Conservation (phyloP, 1,284 basidiomycete species). For the Tilletia caries region DNA sequence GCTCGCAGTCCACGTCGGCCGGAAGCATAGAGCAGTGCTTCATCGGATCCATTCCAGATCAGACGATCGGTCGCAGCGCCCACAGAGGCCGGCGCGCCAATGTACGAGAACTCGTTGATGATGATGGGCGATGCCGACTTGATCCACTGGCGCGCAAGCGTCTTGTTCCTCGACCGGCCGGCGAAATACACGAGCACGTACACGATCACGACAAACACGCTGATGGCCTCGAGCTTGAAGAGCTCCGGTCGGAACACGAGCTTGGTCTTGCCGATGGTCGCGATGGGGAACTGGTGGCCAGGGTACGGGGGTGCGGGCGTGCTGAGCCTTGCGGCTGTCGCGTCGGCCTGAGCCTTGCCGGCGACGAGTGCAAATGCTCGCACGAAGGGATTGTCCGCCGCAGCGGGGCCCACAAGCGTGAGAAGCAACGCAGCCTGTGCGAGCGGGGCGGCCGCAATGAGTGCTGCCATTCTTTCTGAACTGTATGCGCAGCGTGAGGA, state of each 20-base stretch:
- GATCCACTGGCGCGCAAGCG: slow-evolving; percentile 29
- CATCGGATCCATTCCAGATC: slow-evolving; percentile 47
- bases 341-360: neutral
- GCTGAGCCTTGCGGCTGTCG: neutral
- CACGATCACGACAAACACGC: slow-evolving; percentile 29
- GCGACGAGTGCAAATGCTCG: neutral
- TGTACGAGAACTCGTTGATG: slow-evolving; percentile 24
- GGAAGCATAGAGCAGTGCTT: slow-evolving; percentile 46
- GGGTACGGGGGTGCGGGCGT: slow-evolving; percentile 6
- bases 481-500: too few relatives aligned
- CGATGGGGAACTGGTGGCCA: neutral
- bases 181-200: slow-evolving; percentile 38
- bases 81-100: slow-evolving; percentile 24
- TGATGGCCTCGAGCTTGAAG: slow-evolving; percentile 35
- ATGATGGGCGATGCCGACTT: slow-evolving; percentile 28
- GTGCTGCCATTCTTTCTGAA: too few relatives aligned
- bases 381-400: too few relatives aligned
- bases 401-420: too few relatives aligned
- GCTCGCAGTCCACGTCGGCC: slow-evolving; percentile 43
- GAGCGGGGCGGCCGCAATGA: too few relatives aligned
- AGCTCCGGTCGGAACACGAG: slow-evolving; percentile 11
- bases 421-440: too few relatives aligned
- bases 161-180: slow-evolving; percentile 35
- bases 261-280: slow-evolving; percentile 8
- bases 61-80: slow-evolving; percentile 23